Base-by-base conservation (phyloP, 805 yeast species). In the Wickerhamiella bombiphila region DNA sequence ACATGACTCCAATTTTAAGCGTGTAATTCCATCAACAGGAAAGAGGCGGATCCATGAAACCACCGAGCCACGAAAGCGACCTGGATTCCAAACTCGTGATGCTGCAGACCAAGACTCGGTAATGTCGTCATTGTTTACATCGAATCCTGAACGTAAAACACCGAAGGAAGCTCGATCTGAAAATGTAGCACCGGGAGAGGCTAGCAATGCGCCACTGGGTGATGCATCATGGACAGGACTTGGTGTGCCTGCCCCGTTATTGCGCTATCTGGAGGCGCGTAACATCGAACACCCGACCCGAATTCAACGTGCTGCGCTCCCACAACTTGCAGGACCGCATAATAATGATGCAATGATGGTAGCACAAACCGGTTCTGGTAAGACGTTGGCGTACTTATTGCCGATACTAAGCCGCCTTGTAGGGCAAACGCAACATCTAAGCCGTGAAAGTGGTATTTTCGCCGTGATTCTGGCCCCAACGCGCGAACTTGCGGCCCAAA, bases 321-420 rank as follows among this genome's bases (percentile, higher is more conserved):
- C 97, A 16, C 63, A 65, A 36, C 55, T 74, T 21, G 47, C 70
- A 5, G 49, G 58, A 11, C 48, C 54, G 6, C n/a, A n/a, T n/a
- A 60, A 67, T 16, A 58, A 64, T 22, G 98, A 91, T 58, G 61
- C 85, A 39, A 80, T 91, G 47, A 80, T 91, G 34, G 93, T 85
- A 53, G 95, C 99, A 0, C 96, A 93, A 59, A 91, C 99, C 0
- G 99, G 99, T 37, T 86, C 97, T 0, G 99, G 99, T 58, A 91
- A 91, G 58, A 91, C 99, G 0, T 59, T 91, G 39, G 76, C 97
- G 0, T 93, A 80, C 55, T 63, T 78, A 3, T 60, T 93, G 28
- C 99, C 98, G 1, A 76, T 93, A 16, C 57, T 88, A 44, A 74
- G 80, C 45, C 69, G 73, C 42, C 64, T 91, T 31, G 71, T 83